A percentile compares a stretch with the other conserved stretches of the same genome.
phyloP scores from a whole-genome alignment of 345 rosid genomes.

The Gossypium stocksii region DNA sequence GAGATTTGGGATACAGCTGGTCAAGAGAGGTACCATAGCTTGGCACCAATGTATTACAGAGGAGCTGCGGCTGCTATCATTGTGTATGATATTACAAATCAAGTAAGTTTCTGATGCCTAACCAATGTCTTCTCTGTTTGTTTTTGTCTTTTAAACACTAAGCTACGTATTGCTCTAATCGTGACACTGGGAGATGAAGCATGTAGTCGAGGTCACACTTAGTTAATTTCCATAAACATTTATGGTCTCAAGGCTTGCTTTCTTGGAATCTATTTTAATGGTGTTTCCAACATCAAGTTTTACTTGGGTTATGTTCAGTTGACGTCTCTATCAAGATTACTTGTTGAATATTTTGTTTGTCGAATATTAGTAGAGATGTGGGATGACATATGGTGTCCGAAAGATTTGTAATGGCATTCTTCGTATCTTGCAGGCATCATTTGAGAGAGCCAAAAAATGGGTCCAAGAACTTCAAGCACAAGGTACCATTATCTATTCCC shows the following conservation, averaged over 20 bases:
- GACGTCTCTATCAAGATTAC: not conserved
- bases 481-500: constrained; percentile 45
- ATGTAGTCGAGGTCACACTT: not conserved
- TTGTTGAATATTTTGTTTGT: not conserved
- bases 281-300: not conserved
- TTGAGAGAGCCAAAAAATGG: constrained; percentile 97
- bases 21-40: constrained; percentile 93
- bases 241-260: not conserved
- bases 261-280: not conserved
- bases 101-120: constrained; percentile 33
- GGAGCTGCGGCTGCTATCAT: constrained; percentile 96
- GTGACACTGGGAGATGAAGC: not conserved
- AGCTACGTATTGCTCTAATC: not conserved
- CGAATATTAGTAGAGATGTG: not conserved
- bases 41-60: constrained; percentile 98
- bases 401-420: not conserved
- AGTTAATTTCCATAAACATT: not conserved
- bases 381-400: not conserved
- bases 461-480: constrained; percentile 94
- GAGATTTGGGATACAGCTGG: constrained; percentile 99
- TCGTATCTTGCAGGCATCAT: constrained; percentile 55
- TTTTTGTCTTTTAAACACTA: not conserved
- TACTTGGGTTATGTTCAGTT: not conserved
- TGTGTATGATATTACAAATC: constrained; percentile 87
- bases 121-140: not conserved